phyloP scores from a whole-genome alignment of 129 eudicot genomes.

The Artemisia argyi region DNA sequence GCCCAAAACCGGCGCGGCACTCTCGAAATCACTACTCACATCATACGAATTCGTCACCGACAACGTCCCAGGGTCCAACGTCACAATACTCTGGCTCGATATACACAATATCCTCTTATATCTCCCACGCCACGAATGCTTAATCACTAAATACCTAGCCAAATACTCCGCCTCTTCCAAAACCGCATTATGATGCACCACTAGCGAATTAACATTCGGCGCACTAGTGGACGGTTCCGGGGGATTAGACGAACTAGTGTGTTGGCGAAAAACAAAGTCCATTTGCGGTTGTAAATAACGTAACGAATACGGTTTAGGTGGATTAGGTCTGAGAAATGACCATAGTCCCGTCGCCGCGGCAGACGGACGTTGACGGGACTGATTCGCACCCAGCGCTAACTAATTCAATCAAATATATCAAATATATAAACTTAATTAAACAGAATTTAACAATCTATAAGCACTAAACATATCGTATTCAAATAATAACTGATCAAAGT shows the following conservation, averaged over 20 bases:
- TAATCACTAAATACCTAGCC: slow-evolving; percentile 74
- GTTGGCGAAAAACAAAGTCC: slow-evolving; percentile 77
- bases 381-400: slow-evolving; percentile 98
- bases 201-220: not conserved
- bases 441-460: no score
- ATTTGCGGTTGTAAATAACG: slow-evolving; percentile 73
- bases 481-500: not conserved
- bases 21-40: slow-evolving; percentile 69
- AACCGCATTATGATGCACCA: not conserved
- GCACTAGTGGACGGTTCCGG: slow-evolving; percentile 40
- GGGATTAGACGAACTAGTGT: slow-evolving; percentile 36
- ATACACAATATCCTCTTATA: slow-evolving; percentile 88
- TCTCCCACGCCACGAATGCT: slow-evolving; percentile 98
- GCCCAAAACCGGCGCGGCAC: slow-evolving; percentile 74
- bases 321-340: slow-evolving; percentile 66
- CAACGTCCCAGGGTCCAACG: slow-evolving; percentile 76
- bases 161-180: slow-evolving; percentile 86
- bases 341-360: slow-evolving; percentile 74
- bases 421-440: not conserved
- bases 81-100: slow-evolving; percentile 49
- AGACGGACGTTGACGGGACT: slow-evolving; percentile 86
- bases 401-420: not conserved
- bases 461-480: not conserved
- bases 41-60: slow-evolving; percentile 84
- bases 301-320: slow-evolving; percentile 66